Conservation (phyloP, 2,329 filamentous ascomycete genomes). For the Neofusicoccum ribis region DNA sequence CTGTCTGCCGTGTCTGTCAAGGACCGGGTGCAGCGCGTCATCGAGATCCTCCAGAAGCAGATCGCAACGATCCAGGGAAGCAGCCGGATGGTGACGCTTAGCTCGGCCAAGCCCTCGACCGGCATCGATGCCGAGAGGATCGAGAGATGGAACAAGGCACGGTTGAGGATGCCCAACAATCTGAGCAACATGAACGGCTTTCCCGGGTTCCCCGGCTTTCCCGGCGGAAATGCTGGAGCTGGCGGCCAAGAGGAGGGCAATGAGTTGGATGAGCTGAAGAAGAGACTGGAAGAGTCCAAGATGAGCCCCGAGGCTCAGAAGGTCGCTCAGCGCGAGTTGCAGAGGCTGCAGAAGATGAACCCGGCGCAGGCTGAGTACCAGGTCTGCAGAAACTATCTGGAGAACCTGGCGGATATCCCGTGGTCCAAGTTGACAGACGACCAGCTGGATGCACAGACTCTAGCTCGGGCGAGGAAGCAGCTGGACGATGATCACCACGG, state of each 20-base stretch:
- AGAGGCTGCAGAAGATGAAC: constrained; percentile 90
- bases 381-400: constrained; percentile 88
- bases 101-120: constrained; percentile 54
- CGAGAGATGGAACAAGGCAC: constrained; percentile 28
- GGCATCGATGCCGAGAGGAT: constrained; percentile 47
- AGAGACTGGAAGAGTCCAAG: constrained; percentile 78
- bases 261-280: constrained; percentile 88
- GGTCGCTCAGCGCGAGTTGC: constrained; percentile 86
- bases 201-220: constrained; percentile 40
- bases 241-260: constrained; percentile 77
- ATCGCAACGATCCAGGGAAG: constrained; percentile 82
- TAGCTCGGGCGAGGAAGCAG: constrained; percentile 79
- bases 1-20: constrained; percentile 79
- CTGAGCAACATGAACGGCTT: constrained; percentile 30
- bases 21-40: constrained; percentile 75
- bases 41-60: constrained; percentile 80
- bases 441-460: constrained; percentile 76
- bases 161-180: constrained; percentile 15
- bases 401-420: constrained; percentile 90
- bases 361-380: constrained; percentile 95
- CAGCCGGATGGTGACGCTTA: constrained; percentile 79
- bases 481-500: constrained; percentile 96
- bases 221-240: constrained; percentile 51
- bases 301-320: constrained; percentile 83
- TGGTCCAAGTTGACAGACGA: constrained; percentile 87